These are phyloP conservation scores for Leccinum griseonigrum DNA, from an alignment of 1,284 basidiomycete species.

Conservation along the genomic window DNA sequence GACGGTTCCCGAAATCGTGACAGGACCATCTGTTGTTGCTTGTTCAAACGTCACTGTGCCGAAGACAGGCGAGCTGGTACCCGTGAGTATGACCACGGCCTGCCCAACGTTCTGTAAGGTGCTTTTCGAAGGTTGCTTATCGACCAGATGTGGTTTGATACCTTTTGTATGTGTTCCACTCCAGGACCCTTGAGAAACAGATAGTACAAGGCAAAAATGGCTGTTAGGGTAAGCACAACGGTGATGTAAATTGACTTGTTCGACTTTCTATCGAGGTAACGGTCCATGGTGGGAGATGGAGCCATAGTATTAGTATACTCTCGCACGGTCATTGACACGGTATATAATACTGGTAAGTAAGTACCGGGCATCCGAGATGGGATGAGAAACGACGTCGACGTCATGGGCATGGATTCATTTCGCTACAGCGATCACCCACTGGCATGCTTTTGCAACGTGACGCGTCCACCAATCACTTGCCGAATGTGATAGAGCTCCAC, in stretches of 20 bases:
- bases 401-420: background rate
- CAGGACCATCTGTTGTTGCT: conserved; percentile 46
- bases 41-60: conserved; percentile 72
- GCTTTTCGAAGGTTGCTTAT: background rate
- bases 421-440: background rate
- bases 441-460: background rate
- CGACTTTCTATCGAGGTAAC: conserved; percentile 19
- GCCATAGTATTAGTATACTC: background rate
- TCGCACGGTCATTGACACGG: background rate
- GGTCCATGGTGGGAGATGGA: conserved; percentile 20
- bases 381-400: background rate
- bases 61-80: conserved; percentile 50
- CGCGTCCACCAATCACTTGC: background rate
- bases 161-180: conserved; percentile 22
- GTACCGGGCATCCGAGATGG: background rate
- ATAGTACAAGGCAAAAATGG: conserved; percentile 22
- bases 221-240: conserved; percentile 9
- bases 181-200: conserved; percentile 20
- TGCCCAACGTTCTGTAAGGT: conserved; percentile 2
- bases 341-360: no score
- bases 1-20: conserved; percentile 63
- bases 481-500: background rate
- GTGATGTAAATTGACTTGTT: conserved; percentile 19
- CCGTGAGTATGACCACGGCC: conserved; percentile 69
- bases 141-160: background rate